phyloP scores from a whole-genome alignment of 1,284 basidiomycete genomes.

The Ganoderma boninense region DNA sequence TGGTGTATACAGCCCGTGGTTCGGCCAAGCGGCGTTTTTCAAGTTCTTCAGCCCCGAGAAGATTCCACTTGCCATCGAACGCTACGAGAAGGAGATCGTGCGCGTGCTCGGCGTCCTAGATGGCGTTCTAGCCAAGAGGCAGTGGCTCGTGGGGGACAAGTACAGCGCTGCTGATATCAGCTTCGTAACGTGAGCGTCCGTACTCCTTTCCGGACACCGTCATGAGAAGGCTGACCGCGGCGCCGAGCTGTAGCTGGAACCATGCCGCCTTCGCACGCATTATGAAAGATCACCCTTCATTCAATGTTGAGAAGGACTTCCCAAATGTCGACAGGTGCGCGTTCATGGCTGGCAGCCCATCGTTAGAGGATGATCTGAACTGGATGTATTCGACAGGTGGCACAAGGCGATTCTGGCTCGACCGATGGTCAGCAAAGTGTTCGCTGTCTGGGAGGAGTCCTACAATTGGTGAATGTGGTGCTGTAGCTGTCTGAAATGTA shows the following conservation, averaged over 20 bases:
- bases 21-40: conserved; percentile 39
- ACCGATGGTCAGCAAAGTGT: conserved; percentile 7
- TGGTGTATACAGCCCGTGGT: conserved; percentile 28
- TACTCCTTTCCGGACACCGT: background rate
- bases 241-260: conserved; percentile 7
- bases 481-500: background rate
- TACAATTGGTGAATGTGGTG: background rate
- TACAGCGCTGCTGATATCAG: conserved; percentile 18
- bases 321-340: conserved; percentile 5
- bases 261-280: background rate
- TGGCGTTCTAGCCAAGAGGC: conserved; percentile 28
- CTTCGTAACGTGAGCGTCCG: conserved; percentile 15
- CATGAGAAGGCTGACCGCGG: background rate
- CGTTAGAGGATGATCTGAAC: background rate
- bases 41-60: conserved; percentile 33
- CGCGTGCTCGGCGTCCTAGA: conserved; percentile 45
- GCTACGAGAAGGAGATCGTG: conserved; percentile 42
- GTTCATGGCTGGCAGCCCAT: background rate
- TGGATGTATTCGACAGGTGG: background rate
- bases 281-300: background rate
- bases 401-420: conserved; percentile 9
- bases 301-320: conserved; percentile 5
- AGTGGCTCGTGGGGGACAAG: conserved; percentile 27
- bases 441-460: conserved; percentile 6
- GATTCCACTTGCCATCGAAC: conserved; percentile 37